Conservation (phyloP, 108 stramenopile genomes). For the Chaetoceros muelleri region DNA sequence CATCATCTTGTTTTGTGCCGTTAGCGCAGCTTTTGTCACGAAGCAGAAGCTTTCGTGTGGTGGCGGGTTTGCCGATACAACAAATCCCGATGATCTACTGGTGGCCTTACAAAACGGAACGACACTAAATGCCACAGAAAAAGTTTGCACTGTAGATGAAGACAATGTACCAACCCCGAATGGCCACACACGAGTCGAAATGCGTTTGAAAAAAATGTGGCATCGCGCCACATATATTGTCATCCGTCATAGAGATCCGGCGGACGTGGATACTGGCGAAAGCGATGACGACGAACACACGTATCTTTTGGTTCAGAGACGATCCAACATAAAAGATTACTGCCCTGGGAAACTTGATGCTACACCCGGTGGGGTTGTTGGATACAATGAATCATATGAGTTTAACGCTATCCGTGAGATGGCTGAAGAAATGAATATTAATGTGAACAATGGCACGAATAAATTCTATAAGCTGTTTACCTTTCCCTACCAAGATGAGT, state of each 20-base stretch:
- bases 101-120: constrained; percentile 16
- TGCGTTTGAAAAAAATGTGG: constrained; percentile 42
- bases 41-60: neutral
- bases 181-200: constrained; percentile 22
- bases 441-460: constrained; percentile 1
- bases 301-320: constrained; percentile 29
- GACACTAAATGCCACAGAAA: constrained; percentile 32
- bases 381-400: constrained; percentile 31
- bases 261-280: neutral
- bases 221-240: constrained; percentile 50
- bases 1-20: neutral
- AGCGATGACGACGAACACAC: constrained; percentile 9
- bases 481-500: constrained; percentile 50
- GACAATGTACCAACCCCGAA: constrained; percentile 21
- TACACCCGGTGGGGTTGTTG: constrained; percentile 54
- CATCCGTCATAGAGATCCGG: constrained; percentile 12
- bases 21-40: neutral
- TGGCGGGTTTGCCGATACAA: neutral
- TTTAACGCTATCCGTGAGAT: constrained; percentile 43
- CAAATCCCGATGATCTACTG: neutral
- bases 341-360: constrained; percentile 48
- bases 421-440: constrained; percentile 54
- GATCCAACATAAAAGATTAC: constrained; percentile 38
- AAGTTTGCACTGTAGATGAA: constrained; percentile 27
- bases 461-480: constrained; percentile 22